phyloP scores from a whole-genome alignment of 305 asterid genomes.

The Fraxinus angustifolia region DNA sequence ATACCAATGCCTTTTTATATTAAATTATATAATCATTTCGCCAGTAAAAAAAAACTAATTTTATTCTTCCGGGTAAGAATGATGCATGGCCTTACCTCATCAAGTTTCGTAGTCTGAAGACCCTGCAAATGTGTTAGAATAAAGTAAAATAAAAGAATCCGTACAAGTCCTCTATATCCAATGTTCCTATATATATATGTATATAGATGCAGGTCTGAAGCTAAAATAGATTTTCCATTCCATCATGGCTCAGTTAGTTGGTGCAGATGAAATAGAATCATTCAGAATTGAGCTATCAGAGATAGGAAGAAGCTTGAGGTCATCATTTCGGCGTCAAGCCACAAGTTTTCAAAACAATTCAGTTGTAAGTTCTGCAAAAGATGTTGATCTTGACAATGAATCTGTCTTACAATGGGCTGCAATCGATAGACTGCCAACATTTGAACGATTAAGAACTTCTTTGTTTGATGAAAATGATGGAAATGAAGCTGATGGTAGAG shows the following conservation, averaged over 20 bases:
- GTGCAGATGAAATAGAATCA: slow-evolving; percentile 41
- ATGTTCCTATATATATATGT: not conserved
- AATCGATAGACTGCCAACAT: slow-evolving; percentile 61
- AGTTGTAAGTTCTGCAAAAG: slow-evolving; percentile 20
- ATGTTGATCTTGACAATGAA: slow-evolving; percentile 42
- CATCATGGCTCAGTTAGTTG: slow-evolving; percentile 41
- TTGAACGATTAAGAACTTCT: slow-evolving; percentile 56
- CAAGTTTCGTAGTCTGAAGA: not conserved
- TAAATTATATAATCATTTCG: not conserved
- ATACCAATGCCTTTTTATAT: not conserved
- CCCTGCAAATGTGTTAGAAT: not conserved
- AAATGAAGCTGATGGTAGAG: slow-evolving; percentile 26
- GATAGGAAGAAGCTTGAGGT: slow-evolving; percentile 37
- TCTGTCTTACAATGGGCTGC: slow-evolving; percentile 52
- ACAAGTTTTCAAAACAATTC: slow-evolving; percentile 36
- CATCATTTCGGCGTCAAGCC: slow-evolving; percentile 30
- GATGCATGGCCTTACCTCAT: slow-evolving; percentile 31
- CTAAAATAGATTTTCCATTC: slow-evolving; percentile 7
- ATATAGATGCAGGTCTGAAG: slow-evolving; percentile 2
- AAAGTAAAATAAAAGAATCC: not conserved
- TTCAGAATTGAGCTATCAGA: slow-evolving; percentile 32
- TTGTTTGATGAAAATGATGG: slow-evolving; percentile 42
- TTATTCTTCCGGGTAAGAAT: not conserved
- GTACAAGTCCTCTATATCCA: not conserved
- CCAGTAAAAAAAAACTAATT: not conserved